Percentiles rank a stretch among this genome's conserved stretches.
These are phyloP conservation scores for Phytophthora ohioensis DNA, from an alignment of 352 stramenopile species.

Conservation along the genomic window DNA sequence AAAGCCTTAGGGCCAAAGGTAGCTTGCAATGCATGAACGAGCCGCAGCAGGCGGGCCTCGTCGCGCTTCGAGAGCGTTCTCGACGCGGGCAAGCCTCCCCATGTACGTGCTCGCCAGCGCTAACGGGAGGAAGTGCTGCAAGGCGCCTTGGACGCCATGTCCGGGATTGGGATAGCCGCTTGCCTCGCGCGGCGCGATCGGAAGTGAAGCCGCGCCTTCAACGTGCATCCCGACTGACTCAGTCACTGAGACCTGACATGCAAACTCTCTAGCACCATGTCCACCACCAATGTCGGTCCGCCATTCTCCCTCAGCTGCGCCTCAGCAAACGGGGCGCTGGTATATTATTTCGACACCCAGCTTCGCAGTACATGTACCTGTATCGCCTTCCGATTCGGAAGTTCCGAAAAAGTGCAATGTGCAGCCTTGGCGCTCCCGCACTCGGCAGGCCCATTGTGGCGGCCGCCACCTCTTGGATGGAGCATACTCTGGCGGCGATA, in stretches of 20 bases:
- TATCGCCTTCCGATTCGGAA: too few species aligned
- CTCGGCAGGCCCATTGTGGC: too few species aligned
- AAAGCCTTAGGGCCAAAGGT: too few species aligned
- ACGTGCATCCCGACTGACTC: too few species aligned
- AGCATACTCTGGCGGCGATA: too few species aligned
- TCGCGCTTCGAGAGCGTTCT: background rate
- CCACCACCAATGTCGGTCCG: background rate
- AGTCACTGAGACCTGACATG: background rate
- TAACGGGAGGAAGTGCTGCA: background rate
- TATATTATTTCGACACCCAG: background rate
- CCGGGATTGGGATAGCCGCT: too few species aligned
- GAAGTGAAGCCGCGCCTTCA: background rate
- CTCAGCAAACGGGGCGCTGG: background rate
- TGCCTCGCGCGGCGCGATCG: background rate
- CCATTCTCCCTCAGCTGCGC: background rate
- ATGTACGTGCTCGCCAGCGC: background rate
- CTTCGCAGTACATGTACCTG: background rate
- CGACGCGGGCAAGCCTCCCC: background rate
- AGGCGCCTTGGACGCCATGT: background rate
- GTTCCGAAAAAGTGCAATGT: too few species aligned
- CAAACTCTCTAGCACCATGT: background rate
- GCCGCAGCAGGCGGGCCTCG: background rate
- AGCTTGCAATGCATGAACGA: background rate
- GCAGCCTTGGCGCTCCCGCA: too few species aligned
- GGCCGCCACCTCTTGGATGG: too few species aligned